Base-by-base conservation (phyloP, 2,329 filamentous ascomycete genomes). In the Teratosphaeria gauchensis region DNA sequence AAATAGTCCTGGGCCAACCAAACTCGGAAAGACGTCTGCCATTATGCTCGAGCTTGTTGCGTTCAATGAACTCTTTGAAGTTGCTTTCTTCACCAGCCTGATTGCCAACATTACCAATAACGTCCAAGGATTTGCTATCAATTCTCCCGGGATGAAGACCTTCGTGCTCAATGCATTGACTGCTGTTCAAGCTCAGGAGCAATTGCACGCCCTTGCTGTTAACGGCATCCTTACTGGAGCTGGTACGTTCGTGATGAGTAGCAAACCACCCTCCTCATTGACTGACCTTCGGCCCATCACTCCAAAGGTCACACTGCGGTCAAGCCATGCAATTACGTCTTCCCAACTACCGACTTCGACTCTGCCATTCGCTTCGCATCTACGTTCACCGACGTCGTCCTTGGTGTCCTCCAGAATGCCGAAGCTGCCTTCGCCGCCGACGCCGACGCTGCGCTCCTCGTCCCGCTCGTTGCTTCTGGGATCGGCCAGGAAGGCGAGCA, bases 401-500 rank as follows among this genome's bases (percentile, higher is more conserved):
- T 90, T 5, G 87, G 86, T 14, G 85, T 84, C 0, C 78, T 90
- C 0, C 84, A 86, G 68, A 84, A 86, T 58, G 82, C 84, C 4
- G 77, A 80, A 28, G 76, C 82, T 51, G 72, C 79, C 30, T 83
- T 89, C 51, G 82, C 81, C 14, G 68, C 75, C 28, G 82, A 82
- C 59, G 78, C 79, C 4, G 82, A 85, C 59, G 68, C 71, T 7
- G 78, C 71, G 3, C 75, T 87, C 1, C 80, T 87, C n/a, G n/a
- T n/a, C 28, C 81, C 81, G 28, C 74, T 78, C 19, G 72, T 88
- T 54, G 77, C 80, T 1, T 82, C 84, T 1, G 78, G 86, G 60
- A 82, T 89, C 58, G 87, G 85, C 19, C 85, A 90, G 66, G 86
- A 90, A 75, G 87, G 85, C 60, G 84, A 89, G 70, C 87, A 90